These are phyloP conservation scores for Dactylellina drechsleri DNA, from an alignment of 2,329 filamentous ascomycete genomes.

Conservation along the genomic window DNA sequence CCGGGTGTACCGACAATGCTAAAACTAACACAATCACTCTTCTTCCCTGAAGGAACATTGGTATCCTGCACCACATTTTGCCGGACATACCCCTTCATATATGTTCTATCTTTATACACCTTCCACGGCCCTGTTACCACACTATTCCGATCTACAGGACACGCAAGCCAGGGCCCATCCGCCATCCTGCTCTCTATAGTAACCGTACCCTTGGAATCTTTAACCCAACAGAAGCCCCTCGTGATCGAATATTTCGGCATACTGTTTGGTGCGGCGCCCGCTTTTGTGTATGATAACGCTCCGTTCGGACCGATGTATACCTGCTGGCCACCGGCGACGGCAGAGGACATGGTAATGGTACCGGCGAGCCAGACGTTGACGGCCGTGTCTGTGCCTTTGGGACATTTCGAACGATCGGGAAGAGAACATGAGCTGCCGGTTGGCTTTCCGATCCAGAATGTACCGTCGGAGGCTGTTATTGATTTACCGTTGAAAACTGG, in stretches of 20 bases:
- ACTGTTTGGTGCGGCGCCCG: background rate
- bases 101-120: background rate
- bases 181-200: background rate
- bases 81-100: background rate
- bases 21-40: conserved; percentile 1
- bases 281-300: background rate
- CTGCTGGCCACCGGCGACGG: background rate
- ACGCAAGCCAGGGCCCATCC: background rate
- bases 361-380: conserved; percentile 62
- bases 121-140: background rate
- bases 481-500: conserved; percentile 53
- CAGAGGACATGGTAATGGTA: conserved; percentile 54
- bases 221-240: background rate
- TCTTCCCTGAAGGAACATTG: background rate
- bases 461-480: conserved; percentile 64
- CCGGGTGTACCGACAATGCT: background rate
- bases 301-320: background rate
- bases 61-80: background rate
- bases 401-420: conserved; percentile 62
- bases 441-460: conserved; percentile 66
- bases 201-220: background rate
- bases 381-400: conserved; percentile 64
- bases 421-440: conserved; percentile 66
- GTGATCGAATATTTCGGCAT: background rate
- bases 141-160: background rate